phyloP scores from a whole-genome alignment of 495 filamentous ascomycete genomes.

The Tuber indicum region DNA sequence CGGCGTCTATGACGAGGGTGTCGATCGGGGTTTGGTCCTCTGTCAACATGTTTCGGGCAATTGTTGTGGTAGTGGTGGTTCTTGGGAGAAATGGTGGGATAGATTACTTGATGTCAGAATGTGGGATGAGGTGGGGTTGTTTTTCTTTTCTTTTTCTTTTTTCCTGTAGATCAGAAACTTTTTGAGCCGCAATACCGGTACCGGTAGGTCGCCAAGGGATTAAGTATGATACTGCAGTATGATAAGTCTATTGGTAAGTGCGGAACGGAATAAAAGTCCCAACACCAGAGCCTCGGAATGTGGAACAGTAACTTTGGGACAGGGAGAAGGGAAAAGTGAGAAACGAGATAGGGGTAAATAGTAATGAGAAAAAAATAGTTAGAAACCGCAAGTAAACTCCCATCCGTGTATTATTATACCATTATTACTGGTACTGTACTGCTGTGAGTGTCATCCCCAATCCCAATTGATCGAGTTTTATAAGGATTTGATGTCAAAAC shows the following conservation, averaged over 20 bases:
- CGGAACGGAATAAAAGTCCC: background rate
- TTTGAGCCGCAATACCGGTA: background rate
- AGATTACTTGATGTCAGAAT: background rate
- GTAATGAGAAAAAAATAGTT: background rate
- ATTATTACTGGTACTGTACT: background rate
- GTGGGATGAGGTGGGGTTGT: background rate
- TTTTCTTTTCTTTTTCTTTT: background rate
- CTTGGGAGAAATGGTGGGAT: constrained; percentile 15
- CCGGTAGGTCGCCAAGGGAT: background rate
- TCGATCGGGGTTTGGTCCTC: constrained; percentile 61
- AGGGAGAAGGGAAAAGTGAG: background rate
- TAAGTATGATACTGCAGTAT: background rate
- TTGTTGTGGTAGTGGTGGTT: background rate
- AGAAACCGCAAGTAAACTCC: background rate
- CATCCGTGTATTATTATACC: background rate
- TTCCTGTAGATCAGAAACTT: background rate
- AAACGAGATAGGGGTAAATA: background rate
- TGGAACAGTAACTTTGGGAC: background rate
- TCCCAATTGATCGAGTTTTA: background rate
- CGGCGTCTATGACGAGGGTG: constrained; percentile 81
- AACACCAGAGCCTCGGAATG: background rate
- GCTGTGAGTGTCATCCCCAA: background rate
- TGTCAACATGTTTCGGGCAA: constrained; percentile 45
- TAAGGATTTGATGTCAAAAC: constrained; percentile 75
- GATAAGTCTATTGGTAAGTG: background rate